Percentiles rank a stretch among this genome's conserved stretches.
These are phyloP conservation scores for Euryodendron excelsum DNA, from an alignment of 148 eudicot species.

Conservation along the genomic window DNA sequence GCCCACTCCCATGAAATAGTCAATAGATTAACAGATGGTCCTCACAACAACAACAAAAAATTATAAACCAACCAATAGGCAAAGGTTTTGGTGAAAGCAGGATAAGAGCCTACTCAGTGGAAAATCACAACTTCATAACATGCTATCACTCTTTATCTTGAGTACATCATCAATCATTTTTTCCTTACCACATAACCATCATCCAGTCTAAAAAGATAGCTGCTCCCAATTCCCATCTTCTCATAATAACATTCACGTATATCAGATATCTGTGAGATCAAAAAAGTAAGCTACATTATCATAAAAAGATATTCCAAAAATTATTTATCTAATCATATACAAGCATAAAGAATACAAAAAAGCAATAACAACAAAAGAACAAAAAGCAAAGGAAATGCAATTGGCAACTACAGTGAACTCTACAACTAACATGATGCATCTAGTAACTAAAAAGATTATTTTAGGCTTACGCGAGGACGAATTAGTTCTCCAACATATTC, in stretches of 20 bases:
- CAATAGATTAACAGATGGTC: background rate
- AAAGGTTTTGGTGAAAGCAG: background rate
- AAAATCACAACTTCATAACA: background rate
- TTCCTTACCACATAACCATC: conserved; percentile 94
- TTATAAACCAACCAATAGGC: background rate
- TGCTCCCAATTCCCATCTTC: conserved; percentile 99
- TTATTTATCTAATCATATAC: background rate
- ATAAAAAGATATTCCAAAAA: background rate
- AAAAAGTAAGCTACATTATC: background rate
- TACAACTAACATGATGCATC: background rate
- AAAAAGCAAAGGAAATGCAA: background rate
- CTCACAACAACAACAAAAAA: background rate
- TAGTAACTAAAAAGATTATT: background rate
- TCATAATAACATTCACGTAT: conserved; percentile 87
- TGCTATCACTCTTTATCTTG: too few species aligned
- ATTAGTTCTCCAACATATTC: conserved; percentile 98
- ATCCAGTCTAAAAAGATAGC: conserved; percentile 95
- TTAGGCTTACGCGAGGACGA: conserved; percentile 75
- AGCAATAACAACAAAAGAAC: background rate
- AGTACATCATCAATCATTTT: background rate
- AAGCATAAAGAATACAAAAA: background rate
- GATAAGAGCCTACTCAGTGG: background rate
- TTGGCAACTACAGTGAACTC: background rate
- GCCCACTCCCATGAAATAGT: background rate
- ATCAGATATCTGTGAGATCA: conserved; percentile 73